Percentiles rank a stretch among this genome's conserved stretches.
phyloP scores from a whole-genome alignment of 2,329 filamentous ascomycete genomes.

The Scedosporium aurantiacum region DNA sequence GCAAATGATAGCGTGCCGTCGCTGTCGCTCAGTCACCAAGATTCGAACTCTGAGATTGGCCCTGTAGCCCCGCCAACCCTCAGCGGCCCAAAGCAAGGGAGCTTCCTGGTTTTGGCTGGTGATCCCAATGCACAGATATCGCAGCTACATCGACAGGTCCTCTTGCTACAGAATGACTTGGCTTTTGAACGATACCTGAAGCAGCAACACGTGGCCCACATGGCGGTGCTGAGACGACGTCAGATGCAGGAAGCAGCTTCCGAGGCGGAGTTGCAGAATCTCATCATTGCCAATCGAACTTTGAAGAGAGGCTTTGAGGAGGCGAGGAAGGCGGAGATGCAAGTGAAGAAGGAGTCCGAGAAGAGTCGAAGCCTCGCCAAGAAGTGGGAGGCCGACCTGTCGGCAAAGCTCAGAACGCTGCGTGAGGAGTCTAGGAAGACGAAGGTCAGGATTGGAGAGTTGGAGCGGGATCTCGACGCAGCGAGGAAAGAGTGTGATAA shows the following conservation, averaged over 20 bases:
- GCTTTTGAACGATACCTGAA: slow-evolving; percentile 79
- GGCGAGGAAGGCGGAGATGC: slow-evolving; percentile 57
- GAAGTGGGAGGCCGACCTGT: slow-evolving; percentile 66
- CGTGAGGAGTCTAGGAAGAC: slow-evolving; percentile 61
- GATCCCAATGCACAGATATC: slow-evolving; percentile 30
- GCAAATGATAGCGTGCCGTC: slow-evolving; percentile 49
- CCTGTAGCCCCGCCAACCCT: slow-evolving; percentile 16
- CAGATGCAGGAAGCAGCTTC: slow-evolving; percentile 67
- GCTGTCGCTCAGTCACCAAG: slow-evolving; percentile 38
- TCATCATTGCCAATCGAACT: slow-evolving; percentile 65
- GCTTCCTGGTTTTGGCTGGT: slow-evolving; percentile 14
- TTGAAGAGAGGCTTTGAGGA: slow-evolving; percentile 64
- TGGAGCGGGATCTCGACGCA: slow-evolving; percentile 47
- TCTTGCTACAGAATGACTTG: slow-evolving; percentile 66
- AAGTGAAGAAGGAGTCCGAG: slow-evolving; percentile 61
- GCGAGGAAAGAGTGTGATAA: slow-evolving; percentile 51
- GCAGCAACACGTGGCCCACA: slow-evolving; percentile 71
- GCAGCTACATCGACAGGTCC: slow-evolving; percentile 61
- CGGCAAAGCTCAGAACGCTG: slow-evolving; percentile 52
- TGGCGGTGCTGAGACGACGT: slow-evolving; percentile 64
- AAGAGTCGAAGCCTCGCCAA: slow-evolving; percentile 62
- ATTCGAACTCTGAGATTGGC: slow-evolving; percentile 30
- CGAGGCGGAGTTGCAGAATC: slow-evolving; percentile 72
- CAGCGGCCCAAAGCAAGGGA: slow-evolving; percentile 15
- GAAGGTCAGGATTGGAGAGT: slow-evolving; percentile 42